phyloP scores from a whole-genome alignment of 768 basidiomycete species.

The Phanerochaete sordida region DNA sequence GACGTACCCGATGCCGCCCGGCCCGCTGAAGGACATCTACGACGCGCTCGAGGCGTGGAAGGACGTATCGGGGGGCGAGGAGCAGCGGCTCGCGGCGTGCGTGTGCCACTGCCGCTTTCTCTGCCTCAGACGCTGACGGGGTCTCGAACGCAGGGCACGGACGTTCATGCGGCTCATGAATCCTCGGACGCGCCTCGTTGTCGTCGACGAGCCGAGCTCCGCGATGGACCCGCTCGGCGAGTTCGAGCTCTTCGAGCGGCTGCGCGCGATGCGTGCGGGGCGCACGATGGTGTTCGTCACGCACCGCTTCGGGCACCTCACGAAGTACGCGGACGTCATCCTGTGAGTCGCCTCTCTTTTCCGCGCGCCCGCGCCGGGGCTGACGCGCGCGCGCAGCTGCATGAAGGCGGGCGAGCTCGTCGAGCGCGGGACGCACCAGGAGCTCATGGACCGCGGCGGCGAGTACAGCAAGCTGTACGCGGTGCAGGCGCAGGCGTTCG shows the following conservation, averaged over 20 bases:
- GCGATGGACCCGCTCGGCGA: constrained; percentile 55
- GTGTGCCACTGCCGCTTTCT: not conserved
- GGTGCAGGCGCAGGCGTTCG: constrained; percentile 16
- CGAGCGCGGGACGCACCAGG: constrained; percentile 31
- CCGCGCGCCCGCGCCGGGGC: too few relatives aligned
- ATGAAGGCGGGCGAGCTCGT: constrained; percentile 29
- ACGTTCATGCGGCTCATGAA: constrained; percentile 38
- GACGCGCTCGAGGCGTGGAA: constrained; percentile 2
- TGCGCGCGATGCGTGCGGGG: constrained; percentile 35
- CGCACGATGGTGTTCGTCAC: constrained; percentile 57
- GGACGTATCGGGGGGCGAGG: constrained; percentile 18
- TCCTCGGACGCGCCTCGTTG: constrained; percentile 40
- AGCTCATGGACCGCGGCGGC: constrained; percentile 26
- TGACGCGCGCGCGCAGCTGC: too few relatives aligned
- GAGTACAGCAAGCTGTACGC: constrained; percentile 31
- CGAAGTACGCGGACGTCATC: constrained; percentile 44
- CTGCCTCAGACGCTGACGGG: not conserved
- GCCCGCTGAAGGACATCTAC: not conserved
- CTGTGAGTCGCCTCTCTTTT: constrained; percentile 45
- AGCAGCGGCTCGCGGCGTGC: constrained; percentile 17
- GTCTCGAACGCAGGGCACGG: constrained; percentile 23
- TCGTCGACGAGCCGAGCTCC: constrained; percentile 58
- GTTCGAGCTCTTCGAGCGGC: constrained; percentile 38
- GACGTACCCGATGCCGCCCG: not conserved
- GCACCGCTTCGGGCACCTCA: constrained; percentile 51